Evolutionary conservation across 805 yeast species (phyloP), one percentile per base, ranked within the genome.

Genomic region (Kodamaea kakaduensis): DNA sequence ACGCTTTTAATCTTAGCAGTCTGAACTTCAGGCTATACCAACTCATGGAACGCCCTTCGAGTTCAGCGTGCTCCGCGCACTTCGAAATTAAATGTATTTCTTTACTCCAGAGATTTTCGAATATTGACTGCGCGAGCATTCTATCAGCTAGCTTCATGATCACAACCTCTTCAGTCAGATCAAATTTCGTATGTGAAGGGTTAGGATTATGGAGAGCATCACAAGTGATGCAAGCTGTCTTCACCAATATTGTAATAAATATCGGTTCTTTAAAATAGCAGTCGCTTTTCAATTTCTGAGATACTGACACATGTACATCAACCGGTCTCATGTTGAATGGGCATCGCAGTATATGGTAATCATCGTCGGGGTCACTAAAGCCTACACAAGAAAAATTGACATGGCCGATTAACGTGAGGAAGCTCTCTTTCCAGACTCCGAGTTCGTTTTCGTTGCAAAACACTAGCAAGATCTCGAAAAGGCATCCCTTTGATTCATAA

Each of bases 381-480:
- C 12, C 29, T 8, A 25, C 24, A 34, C 45, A 51, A 0, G 57
- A 56, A 0, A 61, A 63, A 41, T 60, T 58, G 6, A 57, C 56
- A 20, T 38, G 17, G 26, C 51, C 46, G 6, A 59, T 45, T 28
- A 58, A 41, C 0, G 47, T 32, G 4, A 31, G 24, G 9, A 61
- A 40, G 17, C 38, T 31, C 16, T 34, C 61, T 7, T 39, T 36
- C 84, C 84, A 78, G 0, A 59, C 37, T 0, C 38, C 26, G 26
- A 45, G 48, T 39, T 77, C 83, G 2, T 35, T 17, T 4, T 40
- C 34, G 26, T 56, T 48, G 0, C 56, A 41, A 9, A 63, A 54
- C 3, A 66, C 34, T 7, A 72, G 47, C 17, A 72, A 44, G 1
- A 77, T 28, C 50, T 78, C 84, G 47, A 59, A 69, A 1, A 69